phyloP scores from a whole-genome alignment of 371 early-diverging fungal species.

The Basidiobolus meristosporus region DNA sequence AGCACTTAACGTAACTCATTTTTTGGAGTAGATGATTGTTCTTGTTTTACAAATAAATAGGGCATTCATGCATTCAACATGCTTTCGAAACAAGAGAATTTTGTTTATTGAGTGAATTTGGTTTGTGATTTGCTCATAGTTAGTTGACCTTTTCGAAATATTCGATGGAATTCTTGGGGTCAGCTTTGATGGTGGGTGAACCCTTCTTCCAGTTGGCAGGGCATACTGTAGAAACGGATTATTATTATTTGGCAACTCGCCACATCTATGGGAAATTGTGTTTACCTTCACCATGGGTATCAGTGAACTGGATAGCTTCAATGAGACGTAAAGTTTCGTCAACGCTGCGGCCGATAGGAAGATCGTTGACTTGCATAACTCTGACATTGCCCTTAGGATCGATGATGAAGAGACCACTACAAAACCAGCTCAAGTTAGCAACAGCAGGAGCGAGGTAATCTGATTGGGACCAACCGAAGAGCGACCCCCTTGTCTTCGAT shows the following conservation, averaged over 20 bases:
- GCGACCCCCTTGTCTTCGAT: conserved; percentile 36
- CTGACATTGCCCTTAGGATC: conserved; percentile 76
- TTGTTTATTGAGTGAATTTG: too few species aligned
- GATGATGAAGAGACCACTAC: conserved; percentile 80
- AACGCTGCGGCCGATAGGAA: conserved; percentile 87
- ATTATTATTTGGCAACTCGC: background rate
- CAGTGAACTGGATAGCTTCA: conserved; percentile 88
- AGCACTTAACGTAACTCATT: conserved; percentile 3
- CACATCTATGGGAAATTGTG: background rate
- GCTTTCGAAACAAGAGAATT: too few species aligned
- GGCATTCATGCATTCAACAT: background rate
- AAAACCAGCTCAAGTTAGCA: background rate
- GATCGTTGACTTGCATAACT: conserved; percentile 51
- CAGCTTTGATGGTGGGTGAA: conserved; percentile 3
- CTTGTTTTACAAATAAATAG: too few species aligned
- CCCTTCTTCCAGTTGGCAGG: conserved; percentile 82
- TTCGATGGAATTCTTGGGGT: conserved; percentile 3
- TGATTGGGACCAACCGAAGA: conserved; percentile 10
- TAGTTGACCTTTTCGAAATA: conserved; percentile 3
- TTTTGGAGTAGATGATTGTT: too few species aligned
- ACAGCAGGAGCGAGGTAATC: background rate
- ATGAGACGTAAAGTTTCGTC: conserved; percentile 89
- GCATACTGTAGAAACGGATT: conserved; percentile 60
- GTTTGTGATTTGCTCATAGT: background rate
- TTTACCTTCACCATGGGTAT: conserved; percentile 22